These are phyloP conservation scores for Haplosporangium gracile DNA, from an alignment of 192 early-diverging fungal species.

Conservation along the genomic window DNA sequence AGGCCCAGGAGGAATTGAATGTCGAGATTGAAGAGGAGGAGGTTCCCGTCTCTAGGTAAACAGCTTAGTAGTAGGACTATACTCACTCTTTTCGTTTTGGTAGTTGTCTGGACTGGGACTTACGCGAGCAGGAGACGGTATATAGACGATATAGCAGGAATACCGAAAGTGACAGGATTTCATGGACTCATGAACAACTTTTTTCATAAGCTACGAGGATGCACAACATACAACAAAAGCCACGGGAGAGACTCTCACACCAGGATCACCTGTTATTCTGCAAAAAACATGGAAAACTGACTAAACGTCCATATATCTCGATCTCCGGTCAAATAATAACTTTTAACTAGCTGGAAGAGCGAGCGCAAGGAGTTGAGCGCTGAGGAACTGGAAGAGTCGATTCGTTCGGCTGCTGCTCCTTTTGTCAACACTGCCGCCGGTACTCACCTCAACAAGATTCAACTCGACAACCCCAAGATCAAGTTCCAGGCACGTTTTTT, in stretches of 20 bases:
- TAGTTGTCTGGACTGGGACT: too few species aligned
- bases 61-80: too few species aligned
- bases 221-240: too few species aligned
- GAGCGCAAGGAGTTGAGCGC: conserved; percentile 27
- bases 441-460: conserved; percentile 23
- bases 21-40: conserved; percentile 47
- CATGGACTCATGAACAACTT: too few species aligned
- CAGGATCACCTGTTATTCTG: too few species aligned
- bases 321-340: not conserved
- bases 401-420: conserved; percentile 42
- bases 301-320: too few species aligned
- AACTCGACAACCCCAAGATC: conserved; percentile 23
- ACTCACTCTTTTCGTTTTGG: not conserved
- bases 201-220: too few species aligned
- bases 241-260: too few species aligned
- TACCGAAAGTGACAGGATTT: too few species aligned
- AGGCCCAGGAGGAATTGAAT: conserved; percentile 30
- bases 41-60: conserved; percentile 29
- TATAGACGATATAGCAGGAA: too few species aligned
- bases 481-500: conserved; percentile 46
- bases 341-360: conserved; percentile 48
- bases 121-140: too few species aligned
- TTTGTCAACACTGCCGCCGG: conserved; percentile 27
- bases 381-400: conserved; percentile 31
- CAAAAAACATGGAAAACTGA: too few species aligned